phyloP scores from a whole-genome alignment of 2,329 filamentous ascomycete species.

The Exserohilum rostratum region DNA sequence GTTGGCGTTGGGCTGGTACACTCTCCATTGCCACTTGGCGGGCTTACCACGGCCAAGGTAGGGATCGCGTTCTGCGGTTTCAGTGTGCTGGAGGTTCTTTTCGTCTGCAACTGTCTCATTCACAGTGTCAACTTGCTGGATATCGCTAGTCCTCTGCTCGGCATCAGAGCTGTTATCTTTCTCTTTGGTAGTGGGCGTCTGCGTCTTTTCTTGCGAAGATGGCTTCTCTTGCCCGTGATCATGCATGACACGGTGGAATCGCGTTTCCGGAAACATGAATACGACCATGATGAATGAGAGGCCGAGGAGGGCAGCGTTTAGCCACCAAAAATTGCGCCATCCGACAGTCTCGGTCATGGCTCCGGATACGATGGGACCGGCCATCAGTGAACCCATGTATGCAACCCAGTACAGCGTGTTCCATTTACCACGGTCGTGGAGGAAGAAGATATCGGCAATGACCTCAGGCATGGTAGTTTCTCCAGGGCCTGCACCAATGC shows the following conservation, averaged over 20 bases:
- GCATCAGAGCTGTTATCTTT: slow-evolving; percentile 12
- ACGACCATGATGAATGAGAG: slow-evolving; percentile 59
- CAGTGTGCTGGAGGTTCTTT: slow-evolving; percentile 31
- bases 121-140: slow-evolving; percentile 32
- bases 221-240: slow-evolving; percentile 18
- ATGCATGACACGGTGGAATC: slow-evolving; percentile 58
- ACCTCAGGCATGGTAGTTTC: slow-evolving; percentile 68
- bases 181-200: slow-evolving; percentile 17
- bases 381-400: slow-evolving; percentile 68
- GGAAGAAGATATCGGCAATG: slow-evolving; percentile 69
- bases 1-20: slow-evolving; percentile 58
- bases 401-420: slow-evolving; percentile 66
- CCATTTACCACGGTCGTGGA: slow-evolving; percentile 68
- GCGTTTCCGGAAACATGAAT: slow-evolving; percentile 69
- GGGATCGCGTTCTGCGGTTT: slow-evolving; percentile 57
- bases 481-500: slow-evolving; percentile 66
- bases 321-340: slow-evolving; percentile 70
- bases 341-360: slow-evolving; percentile 65
- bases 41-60: slow-evolving; percentile 63
- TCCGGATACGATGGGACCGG: slow-evolving; percentile 63
- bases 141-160: slow-evolving; percentile 31
- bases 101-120: slow-evolving; percentile 25
- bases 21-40: slow-evolving; percentile 60
- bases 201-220: slow-evolving; percentile 23
- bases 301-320: slow-evolving; percentile 63